A percentile compares a stretch with the other conserved stretches of the same genome.
phyloP scores from a whole-genome alignment of 495 filamentous ascomycete species.

The Parathielavia appendiculata region DNA sequence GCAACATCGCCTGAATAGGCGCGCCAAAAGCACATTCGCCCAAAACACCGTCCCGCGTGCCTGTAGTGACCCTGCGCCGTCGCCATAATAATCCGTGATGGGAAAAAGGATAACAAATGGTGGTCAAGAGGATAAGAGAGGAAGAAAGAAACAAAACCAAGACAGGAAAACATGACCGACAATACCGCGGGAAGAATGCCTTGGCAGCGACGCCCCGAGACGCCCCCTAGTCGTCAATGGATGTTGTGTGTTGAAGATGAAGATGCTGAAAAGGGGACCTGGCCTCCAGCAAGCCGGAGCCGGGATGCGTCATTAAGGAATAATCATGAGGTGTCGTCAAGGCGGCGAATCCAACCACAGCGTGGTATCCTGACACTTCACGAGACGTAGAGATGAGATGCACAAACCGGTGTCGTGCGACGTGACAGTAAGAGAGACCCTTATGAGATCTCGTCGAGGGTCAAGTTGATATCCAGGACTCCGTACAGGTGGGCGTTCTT shows the following conservation, averaged over 20 bases:
- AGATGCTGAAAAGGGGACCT: constrained; percentile 17
- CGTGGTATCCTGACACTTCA: constrained; percentile 29
- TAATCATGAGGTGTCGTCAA: constrained; percentile 25
- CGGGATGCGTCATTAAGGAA: constrained; percentile 24
- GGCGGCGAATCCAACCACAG: constrained; percentile 31
- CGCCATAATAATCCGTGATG: constrained; percentile 26
- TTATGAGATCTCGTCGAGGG: constrained; percentile 41
- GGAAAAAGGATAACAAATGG: constrained; percentile 12
- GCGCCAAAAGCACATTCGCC: constrained; percentile 14
- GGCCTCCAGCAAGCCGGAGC: constrained; percentile 15
- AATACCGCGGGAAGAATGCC: constrained; percentile 21
- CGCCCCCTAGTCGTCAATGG: constrained; percentile 14
- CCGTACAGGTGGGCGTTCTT: constrained; percentile 51
- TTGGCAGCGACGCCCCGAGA: constrained; percentile 8
- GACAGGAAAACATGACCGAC: constrained; percentile 18
- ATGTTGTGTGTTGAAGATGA: constrained; percentile 16
- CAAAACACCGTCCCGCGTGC: constrained; percentile 22
- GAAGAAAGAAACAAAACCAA: constrained; percentile 13
- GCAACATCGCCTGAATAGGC: constrained; percentile 2
- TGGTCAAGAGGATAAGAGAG: constrained; percentile 2
- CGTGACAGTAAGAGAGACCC: neutral
- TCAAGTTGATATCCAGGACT: constrained; percentile 36
- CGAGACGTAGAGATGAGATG: constrained; percentile 9
- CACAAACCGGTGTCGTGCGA: constrained; percentile 4
- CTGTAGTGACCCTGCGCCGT: constrained; percentile 27